Conservation (phyloP, 495 filamentous ascomycete genomes). For the Tuber brumale region DNA sequence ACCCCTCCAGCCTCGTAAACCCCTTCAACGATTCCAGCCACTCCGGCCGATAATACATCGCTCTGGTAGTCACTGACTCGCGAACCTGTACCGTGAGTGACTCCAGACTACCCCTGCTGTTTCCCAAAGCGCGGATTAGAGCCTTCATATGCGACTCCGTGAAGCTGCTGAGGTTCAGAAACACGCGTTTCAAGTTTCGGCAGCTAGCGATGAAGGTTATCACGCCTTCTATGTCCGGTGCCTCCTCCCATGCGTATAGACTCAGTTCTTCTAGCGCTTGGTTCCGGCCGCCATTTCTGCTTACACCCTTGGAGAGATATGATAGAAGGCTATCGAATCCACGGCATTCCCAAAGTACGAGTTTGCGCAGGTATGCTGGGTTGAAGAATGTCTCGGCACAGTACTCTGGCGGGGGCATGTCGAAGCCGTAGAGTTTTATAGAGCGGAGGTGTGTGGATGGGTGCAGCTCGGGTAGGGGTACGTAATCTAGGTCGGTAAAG, state of each 20-base stretch:
- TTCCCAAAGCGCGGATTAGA: neutral
- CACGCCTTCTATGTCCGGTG: neutral
- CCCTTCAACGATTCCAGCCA: neutral
- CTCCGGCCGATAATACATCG: neutral
- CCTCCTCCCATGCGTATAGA: neutral
- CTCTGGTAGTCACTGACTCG: neutral
- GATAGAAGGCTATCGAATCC: conserved; percentile 2
- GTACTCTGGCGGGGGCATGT: neutral
- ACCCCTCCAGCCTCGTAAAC: neutral
- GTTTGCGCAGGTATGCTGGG: neutral
- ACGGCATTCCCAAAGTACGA: neutral
- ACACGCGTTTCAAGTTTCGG: neutral
- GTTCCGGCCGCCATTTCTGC: neutral
- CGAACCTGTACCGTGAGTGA: neutral
- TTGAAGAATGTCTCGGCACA: neutral
- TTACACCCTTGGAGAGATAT: neutral
- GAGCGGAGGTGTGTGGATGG: neutral
- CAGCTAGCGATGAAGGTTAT: neutral
- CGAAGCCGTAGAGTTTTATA: conserved; percentile 1
- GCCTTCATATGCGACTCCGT: neutral
- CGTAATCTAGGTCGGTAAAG: neutral
- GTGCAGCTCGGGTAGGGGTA: neutral
- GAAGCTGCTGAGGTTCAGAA: neutral
- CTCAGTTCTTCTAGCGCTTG: neutral
- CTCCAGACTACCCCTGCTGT: neutral